These are phyloP conservation scores for Chrysoporthe deuterocubensis DNA, from an alignment of 2,329 filamentous ascomycete species.

Conservation along the genomic window DNA sequence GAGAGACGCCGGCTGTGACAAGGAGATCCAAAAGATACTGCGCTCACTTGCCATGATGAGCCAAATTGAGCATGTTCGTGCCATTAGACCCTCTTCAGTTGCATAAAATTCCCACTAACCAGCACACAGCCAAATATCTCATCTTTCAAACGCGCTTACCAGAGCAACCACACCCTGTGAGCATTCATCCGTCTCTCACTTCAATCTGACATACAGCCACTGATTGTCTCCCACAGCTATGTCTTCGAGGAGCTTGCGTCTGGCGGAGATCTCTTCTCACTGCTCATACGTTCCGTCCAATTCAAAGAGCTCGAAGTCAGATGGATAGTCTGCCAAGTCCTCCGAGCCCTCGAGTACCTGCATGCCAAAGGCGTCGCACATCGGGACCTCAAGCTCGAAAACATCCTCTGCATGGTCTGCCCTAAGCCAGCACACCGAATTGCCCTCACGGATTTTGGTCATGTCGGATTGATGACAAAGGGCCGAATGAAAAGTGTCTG, in stretches of 20 bases:
- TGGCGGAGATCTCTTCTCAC: constrained; percentile 58
- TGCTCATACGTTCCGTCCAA: constrained; percentile 42
- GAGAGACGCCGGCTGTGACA: constrained; percentile 32
- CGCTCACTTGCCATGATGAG: constrained; percentile 39
- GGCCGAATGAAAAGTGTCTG: constrained; percentile 49
- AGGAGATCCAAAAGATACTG: constrained; percentile 32
- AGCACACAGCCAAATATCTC: constrained; percentile 50
- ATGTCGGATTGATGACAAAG: constrained; percentile 47
- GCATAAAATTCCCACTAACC: not conserved
- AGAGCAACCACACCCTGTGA: constrained; percentile 52
- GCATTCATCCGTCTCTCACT: constrained; percentile 30
- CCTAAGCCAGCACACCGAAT: constrained; percentile 49
- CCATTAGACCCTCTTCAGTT: not conserved
- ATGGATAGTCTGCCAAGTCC: constrained; percentile 52
- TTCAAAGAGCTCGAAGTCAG: constrained; percentile 48
- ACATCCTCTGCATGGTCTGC: constrained; percentile 53
- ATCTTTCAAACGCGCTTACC: constrained; percentile 54
- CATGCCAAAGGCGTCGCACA: constrained; percentile 56
- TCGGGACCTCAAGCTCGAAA: constrained; percentile 59
- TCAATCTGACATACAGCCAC: constrained; percentile 15
- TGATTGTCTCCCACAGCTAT: constrained; percentile 43
- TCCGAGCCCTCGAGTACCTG: constrained; percentile 51
- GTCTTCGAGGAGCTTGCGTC: constrained; percentile 62
- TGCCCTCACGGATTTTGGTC: constrained; percentile 58
- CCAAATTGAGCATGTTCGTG: constrained; percentile 42